These are phyloP conservation scores for Ambrosia hybrid DNA, from an alignment of 140 eudicot genomes.

Conservation along the genomic window DNA sequence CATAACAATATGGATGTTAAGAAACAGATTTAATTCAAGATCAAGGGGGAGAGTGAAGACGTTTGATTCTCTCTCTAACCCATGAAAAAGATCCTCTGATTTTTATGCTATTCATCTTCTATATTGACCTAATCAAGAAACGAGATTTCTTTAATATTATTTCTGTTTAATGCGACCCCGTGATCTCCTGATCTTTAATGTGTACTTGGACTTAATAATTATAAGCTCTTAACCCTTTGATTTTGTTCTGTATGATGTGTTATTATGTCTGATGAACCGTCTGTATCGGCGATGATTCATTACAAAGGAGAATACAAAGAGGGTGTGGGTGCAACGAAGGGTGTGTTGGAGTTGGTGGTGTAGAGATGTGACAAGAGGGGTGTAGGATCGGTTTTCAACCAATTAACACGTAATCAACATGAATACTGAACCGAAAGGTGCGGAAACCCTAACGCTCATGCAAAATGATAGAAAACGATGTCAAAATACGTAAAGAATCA, in stretches of 20 bases:
- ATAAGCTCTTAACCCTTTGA: conserved; percentile 12
- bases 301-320: conserved; percentile 27
- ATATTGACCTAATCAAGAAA: conserved; percentile 15
- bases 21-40: too few species aligned
- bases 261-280: conserved; percentile 46
- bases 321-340: not conserved
- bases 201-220: conserved; percentile 32
- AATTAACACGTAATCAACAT: too few species aligned
- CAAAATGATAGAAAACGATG: too few species aligned
- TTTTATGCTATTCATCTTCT: not conserved
- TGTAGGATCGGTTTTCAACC: too few species aligned
- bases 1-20: too few species aligned
- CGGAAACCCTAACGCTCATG: too few species aligned
- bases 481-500: too few species aligned
- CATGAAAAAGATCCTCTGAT: conserved; percentile 21
- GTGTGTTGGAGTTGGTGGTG: too few species aligned
- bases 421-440: too few species aligned
- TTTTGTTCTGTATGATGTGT: conserved; percentile 41
- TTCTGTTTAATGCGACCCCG: conserved; percentile 47
- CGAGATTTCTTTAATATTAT: conserved; percentile 6
- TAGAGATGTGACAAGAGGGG: too few species aligned
- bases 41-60: too few species aligned
- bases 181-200: conserved; percentile 44
- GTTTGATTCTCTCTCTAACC: conserved; percentile 20
- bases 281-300: conserved; percentile 52